A percentile compares a stretch with the other conserved stretches of the same genome.
phyloP scores from a whole-genome alignment of 1,284 basidiomycete species.

The Cutaneotrichosporon mucoides region DNA sequence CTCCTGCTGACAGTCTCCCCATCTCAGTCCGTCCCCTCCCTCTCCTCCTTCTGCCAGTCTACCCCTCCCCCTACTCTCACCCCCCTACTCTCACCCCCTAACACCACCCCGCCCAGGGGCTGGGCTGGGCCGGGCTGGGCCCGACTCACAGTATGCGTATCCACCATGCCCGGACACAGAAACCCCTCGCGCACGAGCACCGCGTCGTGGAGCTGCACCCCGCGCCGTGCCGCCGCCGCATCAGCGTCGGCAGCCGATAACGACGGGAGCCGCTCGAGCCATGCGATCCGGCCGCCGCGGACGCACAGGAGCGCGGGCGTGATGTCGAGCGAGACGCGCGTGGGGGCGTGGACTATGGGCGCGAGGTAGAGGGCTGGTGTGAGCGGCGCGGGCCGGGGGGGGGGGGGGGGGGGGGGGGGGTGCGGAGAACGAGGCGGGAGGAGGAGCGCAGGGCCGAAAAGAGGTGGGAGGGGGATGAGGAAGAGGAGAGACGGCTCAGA shows the following conservation, averaged over 20 bases:
- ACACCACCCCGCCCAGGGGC: too few species aligned
- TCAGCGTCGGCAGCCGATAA: conserved; percentile 28
- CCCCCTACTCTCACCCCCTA: too few species aligned
- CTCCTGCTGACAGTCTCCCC: too few species aligned
- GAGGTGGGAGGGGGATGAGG: background rate
- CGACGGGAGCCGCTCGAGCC: conserved; percentile 53
- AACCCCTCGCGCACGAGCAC: conserved; percentile 66
- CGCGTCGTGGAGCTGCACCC: conserved; percentile 34
- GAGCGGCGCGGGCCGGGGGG: background rate
- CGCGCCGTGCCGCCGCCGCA: conserved; percentile 35
- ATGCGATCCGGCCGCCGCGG: conserved; percentile 61
- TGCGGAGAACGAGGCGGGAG: too few species aligned
- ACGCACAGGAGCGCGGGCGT: conserved; percentile 63
- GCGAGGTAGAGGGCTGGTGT: conserved; percentile 50
- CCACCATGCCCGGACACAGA: conserved; percentile 80
- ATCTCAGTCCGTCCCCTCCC: too few species aligned
- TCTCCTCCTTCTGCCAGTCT: too few species aligned
- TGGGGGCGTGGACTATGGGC: conserved; percentile 62
- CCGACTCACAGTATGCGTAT: conserved; percentile 75
- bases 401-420: background rate
- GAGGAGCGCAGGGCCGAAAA: too few species aligned
- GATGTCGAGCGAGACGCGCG: conserved; percentile 56
- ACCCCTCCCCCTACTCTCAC: too few species aligned
- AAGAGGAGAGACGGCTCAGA: conserved; percentile 4
- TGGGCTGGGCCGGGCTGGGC: too few species aligned